Evolutionary conservation across 2,329 filamentous ascomycete species (phyloP), one percentile per base, ranked within the genome.

Genomic region (Aureobasidium sp.): DNA sequence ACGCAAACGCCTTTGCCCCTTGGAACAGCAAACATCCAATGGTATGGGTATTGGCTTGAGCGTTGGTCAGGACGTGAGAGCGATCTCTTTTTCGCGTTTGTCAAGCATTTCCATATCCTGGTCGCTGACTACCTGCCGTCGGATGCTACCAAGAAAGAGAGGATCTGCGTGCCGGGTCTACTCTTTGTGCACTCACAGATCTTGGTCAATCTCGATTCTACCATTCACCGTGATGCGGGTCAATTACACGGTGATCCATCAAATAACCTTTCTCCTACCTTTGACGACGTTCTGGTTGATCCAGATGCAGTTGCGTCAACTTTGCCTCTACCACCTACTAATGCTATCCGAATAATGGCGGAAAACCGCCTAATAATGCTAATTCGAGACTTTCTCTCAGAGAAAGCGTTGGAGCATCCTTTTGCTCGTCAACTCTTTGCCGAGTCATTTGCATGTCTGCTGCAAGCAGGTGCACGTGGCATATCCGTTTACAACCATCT

Each of bases 51-150:
- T 0, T 97, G 92, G 92, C 79, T 90, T 8, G 84, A 88, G 42
- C 85, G 91, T 64, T 97, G 92, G 92, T 87, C 85, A 64, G 92
- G 92, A 15, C 85, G 86, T 2, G 91, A 96, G 68, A 95, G 89
- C 4, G 92, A 96, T 70, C 79, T 97, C 37, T 90, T 96, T 71
- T 96, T 93, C 75, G 88, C 95, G 48, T 97, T 97, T 70, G 85
- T 87, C 76, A 96, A 96, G 74, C 87, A 94, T 71, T 95, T 89
- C 68, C 89, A 93, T 72, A 82, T 93, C 22, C 79, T 97, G 3
- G 82, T 87, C 4, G 85, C 89, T 44, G 89, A 94, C 64, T 81
- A 77, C 66, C 70, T 79, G 9, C 77, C 72, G 1, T 63, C 67
- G 8, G 78, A 80, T 36, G 75, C 81, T 8, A 79, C 80, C 52